phyloP scores from a whole-genome alignment of 495 filamentous ascomycete genomes.

The Aspergillus homomorphus region DNA sequence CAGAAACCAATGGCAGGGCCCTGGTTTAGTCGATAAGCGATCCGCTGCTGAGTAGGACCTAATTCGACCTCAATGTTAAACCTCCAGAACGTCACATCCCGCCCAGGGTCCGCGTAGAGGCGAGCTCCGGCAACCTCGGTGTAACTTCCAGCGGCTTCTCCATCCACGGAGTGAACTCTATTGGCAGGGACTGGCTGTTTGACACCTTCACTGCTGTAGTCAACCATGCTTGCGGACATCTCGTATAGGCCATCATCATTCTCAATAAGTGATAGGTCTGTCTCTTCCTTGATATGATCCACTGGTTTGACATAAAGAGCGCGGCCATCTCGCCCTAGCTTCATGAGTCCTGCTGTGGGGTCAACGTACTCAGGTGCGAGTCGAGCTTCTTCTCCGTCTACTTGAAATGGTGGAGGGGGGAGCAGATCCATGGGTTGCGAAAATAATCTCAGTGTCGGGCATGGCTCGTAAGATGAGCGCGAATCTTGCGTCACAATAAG shows the following conservation, averaged over 20 bases:
- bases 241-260: conserved; percentile 82
- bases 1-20: conserved; percentile 90
- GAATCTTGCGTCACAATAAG: conserved; percentile 90
- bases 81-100: conserved; percentile 92
- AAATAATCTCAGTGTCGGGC: conserved; percentile 77
- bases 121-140: conserved; percentile 77
- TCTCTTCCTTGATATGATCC: conserved; percentile 70
- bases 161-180: conserved; percentile 51
- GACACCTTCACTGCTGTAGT: conserved; percentile 36
- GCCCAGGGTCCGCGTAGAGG: conserved; percentile 78
- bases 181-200: conserved; percentile 43
- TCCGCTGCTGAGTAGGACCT: conserved; percentile 66
- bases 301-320: conserved; percentile 81
- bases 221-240: conserved; percentile 42
- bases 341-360: conserved; percentile 81
- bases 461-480: conserved; percentile 73
- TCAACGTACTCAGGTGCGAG: conserved; percentile 82
- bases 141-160: conserved; percentile 71
- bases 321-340: conserved; percentile 73
- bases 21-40: conserved; percentile 93
- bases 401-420: conserved; percentile 70
- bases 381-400: conserved; percentile 58
- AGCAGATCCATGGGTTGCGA: conserved; percentile 80
- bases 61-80: conserved; percentile 94
- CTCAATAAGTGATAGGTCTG: conserved; percentile 72